Evolutionary conservation across 441 rosid species (phyloP), one percentile per base, ranked within the genome.

Genomic region (Dalechampia spathulata): DNA sequence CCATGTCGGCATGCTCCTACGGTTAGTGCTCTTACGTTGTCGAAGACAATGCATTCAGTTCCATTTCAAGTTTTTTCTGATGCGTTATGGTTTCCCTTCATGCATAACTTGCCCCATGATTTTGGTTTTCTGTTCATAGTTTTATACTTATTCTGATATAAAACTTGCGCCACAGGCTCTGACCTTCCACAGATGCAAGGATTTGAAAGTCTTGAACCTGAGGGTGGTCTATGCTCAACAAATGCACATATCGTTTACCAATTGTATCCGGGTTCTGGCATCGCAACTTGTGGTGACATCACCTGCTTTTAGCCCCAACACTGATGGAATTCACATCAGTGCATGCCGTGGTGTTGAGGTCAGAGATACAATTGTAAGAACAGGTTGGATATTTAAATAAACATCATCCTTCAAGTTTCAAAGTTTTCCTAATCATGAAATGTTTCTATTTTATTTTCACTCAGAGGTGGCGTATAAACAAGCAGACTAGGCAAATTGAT

Each of bases 1-100:
- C 94, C 88, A 30, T 88, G 96, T 69, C 83, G 66, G 17, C 85
- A 78, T 43, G 98, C 98, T 65, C 98, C 98, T 60, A 88, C 86
- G 69, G 98, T 92, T 63, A 57, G 89, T 79, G 64, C 62, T 25
- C 52, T 58, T 62, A 20, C 49, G 45, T 58, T 62, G 34, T 52
- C 50, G 43, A 34, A 62, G 50, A 55, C 34, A 52, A 52, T 45
- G 60, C 63, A 26, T 60, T 71, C 68, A 22, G 52, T 61, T 65
- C 30, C 34, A 30, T 30, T 30, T 30, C n/a, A n/a, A n/a, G 8
- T 30, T 30, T 30, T 4, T 30, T 30, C 34, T 30, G n/a, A n/a
- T n/a, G n/a, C n/a, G n/a, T n/a, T n/a, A n/a, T n/a, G n/a, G n/a
- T n/a, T n/a, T n/a, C n/a, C n/a, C n/a, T n/a, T n/a, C n/a, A n/a